Base-by-base conservation (phyloP, 83 land plant species). In the Larix sibirica region DNA sequence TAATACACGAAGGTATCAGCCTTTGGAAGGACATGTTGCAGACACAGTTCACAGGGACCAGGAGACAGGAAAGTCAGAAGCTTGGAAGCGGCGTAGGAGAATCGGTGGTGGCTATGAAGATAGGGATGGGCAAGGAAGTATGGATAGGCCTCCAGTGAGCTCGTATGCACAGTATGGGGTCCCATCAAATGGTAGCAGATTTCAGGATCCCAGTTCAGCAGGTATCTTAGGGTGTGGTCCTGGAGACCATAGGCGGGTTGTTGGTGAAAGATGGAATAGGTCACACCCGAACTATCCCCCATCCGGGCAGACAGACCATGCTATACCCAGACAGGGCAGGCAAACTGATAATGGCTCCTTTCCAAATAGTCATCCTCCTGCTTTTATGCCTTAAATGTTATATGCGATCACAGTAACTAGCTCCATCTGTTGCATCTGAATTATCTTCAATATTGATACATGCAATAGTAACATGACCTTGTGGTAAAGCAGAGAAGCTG, bases 51-150 rank as follows among this genome's bases (percentile, higher is more conserved):
- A 81, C 10, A 90, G 79, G 81, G 91, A 85, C 80, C 83, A 84
- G 17, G 91, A 85, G 71, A 56, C 80, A n/a, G 90, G 81, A 24
- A 89, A 86, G 73, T 89, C 89, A 77, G 96, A 92, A 85, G 91
- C 96, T 20, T 94, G 96, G 96, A 94, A 94, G 79, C 89, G 93
- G 4, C 73, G 93, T 67, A 83, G 89, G 79, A 89, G 95, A 89
- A 78, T 82, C 9, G 91, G 88, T 20, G 91, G 88, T 20, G 8
- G 36, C 16, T 85, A 85, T 18, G 66, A 79, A n/a, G 62, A 66
- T 28, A 33, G 75, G 44, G 84, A 60, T 44, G 77, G 40, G 64
- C 85, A 63, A 20, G 80, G 18, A 31, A 59, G 21, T 59, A 31
- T 33, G 9, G 80, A 78, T 0, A 56, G 80, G 80, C 80, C 61